Base-by-base conservation (phyloP, 2,329 filamentous ascomycete genomes). In the Alternaria triticimaculans region DNA sequence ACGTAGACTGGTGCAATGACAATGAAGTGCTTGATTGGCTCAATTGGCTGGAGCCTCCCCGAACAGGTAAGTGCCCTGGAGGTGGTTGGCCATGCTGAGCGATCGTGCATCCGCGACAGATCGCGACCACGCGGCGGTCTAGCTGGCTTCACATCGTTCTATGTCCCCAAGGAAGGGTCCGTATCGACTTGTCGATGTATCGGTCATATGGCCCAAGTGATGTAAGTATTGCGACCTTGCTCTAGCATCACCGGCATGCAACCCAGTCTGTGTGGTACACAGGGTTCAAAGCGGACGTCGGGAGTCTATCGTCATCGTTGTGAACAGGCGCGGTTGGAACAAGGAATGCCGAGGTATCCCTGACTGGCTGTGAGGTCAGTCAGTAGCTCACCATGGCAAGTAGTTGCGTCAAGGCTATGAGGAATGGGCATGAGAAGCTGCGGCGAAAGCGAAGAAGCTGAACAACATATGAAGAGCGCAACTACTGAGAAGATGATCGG, bases 1-100 rank as follows among this genome's bases (percentile, higher is more conserved):
- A 41, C 37, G n/a, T 41, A 41, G 8, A 18, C 37, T 11, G 37
- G 37, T 18, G 37, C n/a, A 41, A 18, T 1, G n/a, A 0, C 5
- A 5, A 41, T 41, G 33, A 3, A 41, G 15, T 3, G 0, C 1
- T 18, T 18, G n/a, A 0, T 6, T 41, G 0, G 37, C 37, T 41
- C 4, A 6, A 3, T 41, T 41, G 5, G 37, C 9, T 11, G 37
- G 1, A 11, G 37, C 9, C 8, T 0, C 37, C 10, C 37, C 37
- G 37, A 18, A 0, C 37, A 18, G 0, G 37, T 41, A 18, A 8
- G 15, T 0, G n/a, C 37, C 4, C 15, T 0, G 37, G 3, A 0
- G 37, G 1, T 18, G n/a, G 4, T 0, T 18, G n/a, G 3, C 37
- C 37, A 11, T 11, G 37, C 15, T 41, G 37, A 18, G 37, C 37